Percentiles rank a stretch among this genome's conserved stretches.
These are phyloP conservation scores for Circinella umbellata DNA, from an alignment of 371 early-diverging fungal species.

Conservation along the genomic window DNA sequence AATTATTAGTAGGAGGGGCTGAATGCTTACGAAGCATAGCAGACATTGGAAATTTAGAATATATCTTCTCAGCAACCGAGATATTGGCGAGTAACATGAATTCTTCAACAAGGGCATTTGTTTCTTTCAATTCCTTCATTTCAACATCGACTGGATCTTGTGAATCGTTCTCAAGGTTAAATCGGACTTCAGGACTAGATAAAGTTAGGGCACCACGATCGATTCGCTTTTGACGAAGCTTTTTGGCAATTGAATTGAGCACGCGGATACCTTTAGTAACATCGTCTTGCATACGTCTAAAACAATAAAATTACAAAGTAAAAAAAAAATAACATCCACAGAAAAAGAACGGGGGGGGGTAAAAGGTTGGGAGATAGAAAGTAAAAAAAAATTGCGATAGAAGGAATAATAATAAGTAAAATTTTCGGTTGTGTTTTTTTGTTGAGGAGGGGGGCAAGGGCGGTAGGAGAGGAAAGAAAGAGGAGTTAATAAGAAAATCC, in stretches of 20 bases:
- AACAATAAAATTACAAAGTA: not conserved
- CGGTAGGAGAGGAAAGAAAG: too few relatives aligned
- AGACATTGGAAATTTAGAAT: slow-evolving; percentile 86
- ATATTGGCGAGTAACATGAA: slow-evolving; percentile 99
- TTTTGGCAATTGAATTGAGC: slow-evolving; percentile 89
- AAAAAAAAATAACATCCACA: not conserved
- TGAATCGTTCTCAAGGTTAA: slow-evolving; percentile 84
- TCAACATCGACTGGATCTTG: slow-evolving; percentile 90
- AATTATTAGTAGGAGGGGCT: slow-evolving; percentile 77
- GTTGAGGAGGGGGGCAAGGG: too few relatives aligned
- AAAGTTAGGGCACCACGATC: slow-evolving; percentile 85
- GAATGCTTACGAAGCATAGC: slow-evolving; percentile 92
- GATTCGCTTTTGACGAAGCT: slow-evolving; percentile 76
- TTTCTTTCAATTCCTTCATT: slow-evolving; percentile 91
- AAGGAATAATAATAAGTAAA: not conserved
- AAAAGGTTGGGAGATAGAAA: too few relatives aligned
- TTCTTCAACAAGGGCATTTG: slow-evolving; percentile 98
- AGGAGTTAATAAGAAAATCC: too few relatives aligned
- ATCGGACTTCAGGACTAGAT: slow-evolving; percentile 88
- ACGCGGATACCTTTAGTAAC: slow-evolving; percentile 83
- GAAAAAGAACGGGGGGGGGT: too few relatives aligned
- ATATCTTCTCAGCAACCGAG: slow-evolving; percentile 94
- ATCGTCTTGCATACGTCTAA: slow-evolving; percentile 75
- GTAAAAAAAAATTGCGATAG: too few relatives aligned
- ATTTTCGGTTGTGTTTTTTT: not conserved